A percentile compares a stretch with the other conserved stretches of the same genome.
These are phyloP conservation scores for Wickerhamiella qilinensis DNA, from an alignment of 805 yeast genomes.

Conservation along the genomic window DNA sequence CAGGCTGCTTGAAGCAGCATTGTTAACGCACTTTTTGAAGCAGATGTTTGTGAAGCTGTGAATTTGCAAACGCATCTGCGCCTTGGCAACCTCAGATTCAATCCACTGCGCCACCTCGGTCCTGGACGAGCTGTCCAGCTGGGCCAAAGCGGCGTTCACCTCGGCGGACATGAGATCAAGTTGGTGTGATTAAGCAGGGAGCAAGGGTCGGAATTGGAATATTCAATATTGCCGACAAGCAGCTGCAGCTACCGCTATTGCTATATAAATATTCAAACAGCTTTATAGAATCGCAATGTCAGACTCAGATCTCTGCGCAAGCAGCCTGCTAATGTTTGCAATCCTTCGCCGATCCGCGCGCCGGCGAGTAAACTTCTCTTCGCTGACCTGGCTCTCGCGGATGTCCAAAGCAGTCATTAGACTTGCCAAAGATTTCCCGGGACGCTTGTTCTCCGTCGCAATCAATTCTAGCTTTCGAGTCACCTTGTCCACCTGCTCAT, in stretches of 20 bases:
- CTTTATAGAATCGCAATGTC: neutral
- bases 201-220: no score
- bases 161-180: neutral
- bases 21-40: slow-evolving; percentile 65
- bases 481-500: slow-evolving; percentile 1
- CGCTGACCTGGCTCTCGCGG: neutral
- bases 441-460: neutral
- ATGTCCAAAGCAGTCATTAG: neutral
- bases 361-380: neutral
- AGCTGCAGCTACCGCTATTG: neutral
- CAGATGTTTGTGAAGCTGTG: slow-evolving; percentile 84
- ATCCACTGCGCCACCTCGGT: slow-evolving; percentile 60
- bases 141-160: neutral
- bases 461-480: neutral
- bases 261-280: no score
- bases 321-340: neutral
- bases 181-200: neutral
- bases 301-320: neutral
- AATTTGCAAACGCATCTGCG: slow-evolving; percentile 61
- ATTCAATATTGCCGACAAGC: neutral
- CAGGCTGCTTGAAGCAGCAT: slow-evolving; percentile 27
- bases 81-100: slow-evolving; percentile 70
- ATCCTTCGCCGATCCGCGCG: neutral
- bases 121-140: slow-evolving; percentile 49
- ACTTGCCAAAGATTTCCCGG: neutral